Conservation (phyloP, 2,329 filamentous ascomycete genomes). For the Trichoderma afroharzianum region DNA sequence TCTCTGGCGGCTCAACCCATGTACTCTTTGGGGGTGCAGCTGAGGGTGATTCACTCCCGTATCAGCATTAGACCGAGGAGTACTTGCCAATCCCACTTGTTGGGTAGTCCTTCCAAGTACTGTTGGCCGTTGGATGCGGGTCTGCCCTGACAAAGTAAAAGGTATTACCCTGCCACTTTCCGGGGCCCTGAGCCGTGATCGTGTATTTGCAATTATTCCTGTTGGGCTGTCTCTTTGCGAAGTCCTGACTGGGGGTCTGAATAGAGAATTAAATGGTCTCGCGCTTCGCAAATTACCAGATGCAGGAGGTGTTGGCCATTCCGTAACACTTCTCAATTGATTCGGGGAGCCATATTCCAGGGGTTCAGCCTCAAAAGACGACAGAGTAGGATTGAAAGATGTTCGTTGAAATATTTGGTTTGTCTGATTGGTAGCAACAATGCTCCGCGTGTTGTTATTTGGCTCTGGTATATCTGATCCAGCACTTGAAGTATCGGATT, state of each 20-base stretch:
- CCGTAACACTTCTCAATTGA: background rate
- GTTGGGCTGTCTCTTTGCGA: background rate
- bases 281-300: slow-evolving; percentile 22
- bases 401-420: background rate
- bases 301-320: slow-evolving; percentile 27
- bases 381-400: background rate
- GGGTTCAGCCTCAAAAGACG: background rate
- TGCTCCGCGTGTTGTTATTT: background rate
- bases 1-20: background rate
- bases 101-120: background rate
- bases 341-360: background rate
- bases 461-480: background rate
- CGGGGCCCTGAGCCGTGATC: background rate
- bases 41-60: background rate
- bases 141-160: background rate
- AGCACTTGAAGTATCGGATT: slow-evolving; percentile 11
- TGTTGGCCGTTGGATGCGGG: background rate
- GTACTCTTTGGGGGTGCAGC: background rate
- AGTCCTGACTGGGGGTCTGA: background rate
- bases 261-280: background rate
- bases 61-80: too few relatives aligned
- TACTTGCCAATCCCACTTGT: background rate
- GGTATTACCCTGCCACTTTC: background rate
- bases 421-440: background rate
- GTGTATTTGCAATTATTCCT: background rate